Evolutionary conservation across 2,329 filamentous ascomycete genomes (phyloP), one percentile per base, ranked within the genome.

Genomic region (Westerdykella sp.): DNA sequence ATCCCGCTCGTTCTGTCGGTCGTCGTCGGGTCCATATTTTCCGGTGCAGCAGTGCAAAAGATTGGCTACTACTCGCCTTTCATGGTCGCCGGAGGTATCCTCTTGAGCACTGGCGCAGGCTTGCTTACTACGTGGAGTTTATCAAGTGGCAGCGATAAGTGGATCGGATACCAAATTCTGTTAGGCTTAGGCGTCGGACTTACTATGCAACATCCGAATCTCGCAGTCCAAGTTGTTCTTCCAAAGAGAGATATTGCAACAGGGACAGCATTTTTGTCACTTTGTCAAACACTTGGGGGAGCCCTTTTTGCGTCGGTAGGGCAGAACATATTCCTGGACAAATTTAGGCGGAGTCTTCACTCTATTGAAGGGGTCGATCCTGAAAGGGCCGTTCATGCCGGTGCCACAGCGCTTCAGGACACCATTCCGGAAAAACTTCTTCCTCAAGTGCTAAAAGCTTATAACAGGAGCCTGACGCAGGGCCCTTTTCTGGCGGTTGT

Each of bases 401-500:
- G 76, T 32, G 75, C 76, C 0, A 87, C 83, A 0, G 72, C 77
- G 18, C 66, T 89, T 10, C 72, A 73, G 38, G 60, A 65, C 0
- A 30, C 39, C 4, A 49, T 65, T 2, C 49, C 58, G 4, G n/a
- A 42, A 28, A 38, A 42, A 0, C 34, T 58, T 4, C 48, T 44
- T 16, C 41, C 36, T 5, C 22, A 7, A 7, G 55, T 64, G 1
- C 39, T 63, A 1, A 41, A 48, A 37, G 60, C 60, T 1, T 66
- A 66, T 47, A 65, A 62, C 40, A 31, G 51, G 6, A 53, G 56
- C 11, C 34, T 66, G 5, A 62, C 53, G 21, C 42, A 61, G 14
- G 61, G 60, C 1, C 59, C 75, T 0, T 87, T 84, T 55, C 74
- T 78, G 42, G 76, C 84, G 6, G 74, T 73, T 3, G 65, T 83